Conservation (phyloP, 2,329 filamentous ascomycete species). For the Chaetomium sp. region DNA sequence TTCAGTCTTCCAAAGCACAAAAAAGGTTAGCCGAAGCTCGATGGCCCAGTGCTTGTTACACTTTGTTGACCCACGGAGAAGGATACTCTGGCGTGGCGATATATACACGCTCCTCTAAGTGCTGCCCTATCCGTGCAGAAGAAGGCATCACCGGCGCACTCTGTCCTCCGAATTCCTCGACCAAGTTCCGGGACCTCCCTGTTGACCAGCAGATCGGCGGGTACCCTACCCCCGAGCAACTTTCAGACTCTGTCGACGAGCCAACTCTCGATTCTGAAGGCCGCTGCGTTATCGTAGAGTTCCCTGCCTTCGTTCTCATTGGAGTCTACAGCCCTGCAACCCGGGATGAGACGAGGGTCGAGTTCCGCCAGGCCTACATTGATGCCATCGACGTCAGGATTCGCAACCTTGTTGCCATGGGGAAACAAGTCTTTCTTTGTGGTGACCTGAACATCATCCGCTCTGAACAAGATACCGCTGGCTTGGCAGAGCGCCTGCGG, state of each 20-base stretch:
- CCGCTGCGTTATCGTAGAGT: constrained; percentile 86
- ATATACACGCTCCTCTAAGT: constrained; percentile 85
- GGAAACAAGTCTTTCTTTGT: constrained; percentile 82
- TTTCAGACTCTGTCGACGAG: constrained; percentile 67
- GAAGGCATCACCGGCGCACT: constrained; percentile 89
- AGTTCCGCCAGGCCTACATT: constrained; percentile 80
- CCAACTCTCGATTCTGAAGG: constrained; percentile 83
- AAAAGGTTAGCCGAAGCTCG: constrained; percentile 64
- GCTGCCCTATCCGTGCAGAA: constrained; percentile 84
- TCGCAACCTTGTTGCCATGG: constrained; percentile 76
- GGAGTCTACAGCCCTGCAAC: constrained; percentile 92
- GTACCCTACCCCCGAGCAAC: constrained; percentile 73
- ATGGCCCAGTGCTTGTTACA: background rate
- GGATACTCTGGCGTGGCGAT: constrained; percentile 96
- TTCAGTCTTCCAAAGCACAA: constrained; percentile 93
- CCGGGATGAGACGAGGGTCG: constrained; percentile 78
- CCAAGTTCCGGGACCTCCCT: constrained; percentile 73
- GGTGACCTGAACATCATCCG: constrained; percentile 85
- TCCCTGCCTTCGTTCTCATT: constrained; percentile 90
- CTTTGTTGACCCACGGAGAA: constrained; percentile 41
- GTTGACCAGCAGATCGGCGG: constrained; percentile 79
- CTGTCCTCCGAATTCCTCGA: constrained; percentile 69
- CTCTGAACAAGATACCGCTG: constrained; percentile 71
- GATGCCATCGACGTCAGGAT: constrained; percentile 79
- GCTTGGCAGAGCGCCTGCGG: constrained; percentile 68